Evolutionary conservation across 257 asterid genomes (phyloP), one percentile per base, ranked within the genome.

Genomic region (Gentiana straminea): DNA sequence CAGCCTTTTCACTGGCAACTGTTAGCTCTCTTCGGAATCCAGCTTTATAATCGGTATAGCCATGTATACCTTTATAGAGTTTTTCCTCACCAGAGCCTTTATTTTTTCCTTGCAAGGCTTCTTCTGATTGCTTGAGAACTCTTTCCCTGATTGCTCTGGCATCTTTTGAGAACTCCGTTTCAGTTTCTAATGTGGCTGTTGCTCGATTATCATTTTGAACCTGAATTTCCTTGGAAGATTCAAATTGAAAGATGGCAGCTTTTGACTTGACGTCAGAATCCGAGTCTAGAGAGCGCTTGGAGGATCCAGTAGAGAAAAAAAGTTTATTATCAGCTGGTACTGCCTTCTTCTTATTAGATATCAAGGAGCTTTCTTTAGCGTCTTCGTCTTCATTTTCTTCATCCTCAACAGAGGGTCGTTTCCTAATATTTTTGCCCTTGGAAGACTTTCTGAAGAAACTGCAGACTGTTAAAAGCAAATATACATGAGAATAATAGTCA

Each of bases 21-120:
- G 99, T 85, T 10, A 76, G 94, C 81, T 88, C 99, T 54, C 95
- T 77, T 56, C 97, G 65, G 58, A 92, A 88, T 55, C 99, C 99
- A 66, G 95, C 97, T 56, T 85, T 92, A 79, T 83, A 64, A 74
- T 92, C 99, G 2, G 94, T 92, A 65, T 92, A 92, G 45, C 84
- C 94, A 60, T 85, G 80, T 49, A 88, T 68, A 12, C 97, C 95
- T 62, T 81, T 86, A 60, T 82, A 90, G 49, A 84, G 59, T 68
- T 84, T 90, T 54, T 79, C 94, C 12, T 66, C 82, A 7, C 77
- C 81, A 37, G 59, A 70, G 10, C 65, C 64, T 71, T 84, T 80
- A 1, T 62, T 65, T 63, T 86, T 86, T 56, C 94, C 96, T 68
- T 86, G 84, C 68, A 90, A 57, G 35, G 73, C 77, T 52, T 73